Evolutionary conservation across 768 basidiomycete species (phyloP).

Genomic region (Termitomyces sp.): DNA sequence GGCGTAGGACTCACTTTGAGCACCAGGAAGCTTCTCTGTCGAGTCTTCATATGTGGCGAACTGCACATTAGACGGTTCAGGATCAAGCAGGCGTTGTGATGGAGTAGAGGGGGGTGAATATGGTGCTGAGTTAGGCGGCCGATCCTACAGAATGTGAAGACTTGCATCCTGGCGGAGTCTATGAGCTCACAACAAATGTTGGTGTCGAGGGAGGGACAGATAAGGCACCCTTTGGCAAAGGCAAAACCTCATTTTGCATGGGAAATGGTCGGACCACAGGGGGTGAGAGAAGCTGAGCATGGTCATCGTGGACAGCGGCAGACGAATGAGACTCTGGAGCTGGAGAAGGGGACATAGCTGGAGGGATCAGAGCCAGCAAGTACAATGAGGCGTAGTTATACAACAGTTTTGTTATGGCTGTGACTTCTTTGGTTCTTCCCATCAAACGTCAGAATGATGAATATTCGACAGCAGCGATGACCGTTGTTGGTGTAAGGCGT

Average conservation of each 20-base stretch:
- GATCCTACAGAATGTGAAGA: conserved; percentile 4
- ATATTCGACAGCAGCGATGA: neutral
- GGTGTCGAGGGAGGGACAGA: conserved; percentile 3
- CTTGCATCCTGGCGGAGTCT: neutral
- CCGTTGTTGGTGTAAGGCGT: neutral
- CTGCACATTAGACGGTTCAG: conserved; percentile 13
- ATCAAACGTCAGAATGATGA: neutral
- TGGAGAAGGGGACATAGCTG: too few species aligned
- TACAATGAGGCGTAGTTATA: too few species aligned
- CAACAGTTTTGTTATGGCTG: too few species aligned
- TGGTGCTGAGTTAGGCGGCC: neutral
- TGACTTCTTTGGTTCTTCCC: too few species aligned
- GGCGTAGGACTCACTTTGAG: neutral
- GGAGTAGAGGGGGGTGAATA: conserved; percentile 14
- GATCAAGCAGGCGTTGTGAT: conserved; percentile 10
- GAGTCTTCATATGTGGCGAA: conserved; percentile 17
- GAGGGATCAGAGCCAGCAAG: too few species aligned
- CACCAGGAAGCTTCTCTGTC: neutral
- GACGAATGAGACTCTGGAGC: neutral
- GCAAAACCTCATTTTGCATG: neutral
- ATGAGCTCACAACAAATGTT: conserved; percentile 1
- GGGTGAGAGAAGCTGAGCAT: neutral
- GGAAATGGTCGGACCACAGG: neutral
- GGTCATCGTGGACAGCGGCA: neutral
- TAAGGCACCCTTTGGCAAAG: conserved; percentile 17